Base-by-base conservation (phyloP, 129 eudicot genomes). In the Helianthus tuberosus region DNA sequence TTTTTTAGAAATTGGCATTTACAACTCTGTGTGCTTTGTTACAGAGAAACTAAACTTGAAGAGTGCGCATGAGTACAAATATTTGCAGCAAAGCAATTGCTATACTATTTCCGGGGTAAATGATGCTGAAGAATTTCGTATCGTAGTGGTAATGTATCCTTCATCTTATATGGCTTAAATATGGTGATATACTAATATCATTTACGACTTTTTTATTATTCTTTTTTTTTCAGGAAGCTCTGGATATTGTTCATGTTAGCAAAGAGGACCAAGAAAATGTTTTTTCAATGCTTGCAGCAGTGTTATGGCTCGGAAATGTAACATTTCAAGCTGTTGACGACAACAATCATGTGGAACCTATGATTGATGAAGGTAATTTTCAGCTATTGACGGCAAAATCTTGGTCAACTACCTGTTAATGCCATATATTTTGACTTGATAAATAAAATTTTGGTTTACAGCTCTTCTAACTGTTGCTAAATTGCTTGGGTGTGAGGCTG, bases 281-380 rank as follows among this genome's bases (percentile, higher is more conserved):
- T 47, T 92, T 86, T 82, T 77, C 89, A 53, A 92, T 92, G 91
- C 85, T 92, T 63, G 89, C 93, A 67, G 93, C 91, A 14, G 97
- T 92, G 11, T 66, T 92, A 74, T 92, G 97, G 97, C 85, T 92
- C 49, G 98, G 96, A 64, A 89, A 89, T 78, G 80, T 92, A 75
- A 84, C 93, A 12, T 92, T 92, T 61, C 38, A 80, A 14, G 73
- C 48, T 16, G 75, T 84, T 82, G 95, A 89, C 83, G 74, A 83
- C 72, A 91, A 89, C 62, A 87, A 92, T 82, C 96, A 92, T 76
- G 95, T 84, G 5, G 92, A 87, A 75, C 89, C 96, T 68, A 84
- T 89, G 79, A 77, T 74, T 69, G 98, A 92, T 75, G 98, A 92
- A 85, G 98, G 96, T 92, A 76, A 32, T 46, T n/a, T n/a, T n/a